These are phyloP conservation scores for Coemansia sp. DNA, from an alignment of 192 early-diverging fungal genomes.

Conservation along the genomic window DNA sequence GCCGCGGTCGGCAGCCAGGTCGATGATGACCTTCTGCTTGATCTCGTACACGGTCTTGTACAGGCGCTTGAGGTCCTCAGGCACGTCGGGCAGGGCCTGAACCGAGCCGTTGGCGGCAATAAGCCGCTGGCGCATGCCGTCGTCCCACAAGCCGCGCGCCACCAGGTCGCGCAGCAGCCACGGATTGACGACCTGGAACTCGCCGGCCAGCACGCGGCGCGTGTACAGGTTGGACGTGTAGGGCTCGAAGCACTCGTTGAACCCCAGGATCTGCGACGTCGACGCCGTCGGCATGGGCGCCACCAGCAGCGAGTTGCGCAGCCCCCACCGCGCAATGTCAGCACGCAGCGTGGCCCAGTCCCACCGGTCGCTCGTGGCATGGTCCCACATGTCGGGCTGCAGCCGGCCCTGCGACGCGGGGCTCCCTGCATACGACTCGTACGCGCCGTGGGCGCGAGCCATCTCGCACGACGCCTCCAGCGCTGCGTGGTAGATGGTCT, in stretches of 20 bases:
- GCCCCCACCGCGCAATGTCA: conserved; percentile 77
- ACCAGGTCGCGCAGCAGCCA: conserved; percentile 95
- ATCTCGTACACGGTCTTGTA: conserved; percentile 99
- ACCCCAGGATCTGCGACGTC: conserved; percentile 95
- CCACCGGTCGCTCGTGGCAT: conserved; percentile 78
- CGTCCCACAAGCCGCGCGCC: conserved; percentile 90
- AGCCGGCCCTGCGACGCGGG: conserved; percentile 89
- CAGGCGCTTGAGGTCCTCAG: conserved; percentile 84
- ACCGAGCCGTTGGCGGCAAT: conserved; percentile 90
- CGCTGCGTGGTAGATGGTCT: conserved; percentile 95
- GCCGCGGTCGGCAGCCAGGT: conserved; percentile 96
- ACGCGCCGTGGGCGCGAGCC: conserved; percentile 74
- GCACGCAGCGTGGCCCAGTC: conserved; percentile 86
- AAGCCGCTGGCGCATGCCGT: conserved; percentile 90
- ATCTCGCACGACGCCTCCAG: conserved; percentile 91
- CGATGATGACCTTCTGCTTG: conserved; percentile 86
- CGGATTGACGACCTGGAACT: conserved; percentile 98
- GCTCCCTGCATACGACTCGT: conserved; percentile 85
- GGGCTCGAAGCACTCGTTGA: conserved; percentile 97
- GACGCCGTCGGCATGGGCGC: conserved; percentile 99
- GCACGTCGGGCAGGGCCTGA: conserved; percentile 75
- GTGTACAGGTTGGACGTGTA: conserved; percentile 96
- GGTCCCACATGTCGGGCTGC: conserved; percentile 95
- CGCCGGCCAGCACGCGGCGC: conserved; percentile 91
- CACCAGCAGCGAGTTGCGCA: conserved; percentile 91